A percentile compares a stretch with the other conserved stretches of the same genome.
phyloP scores from a whole-genome alignment of 768 basidiomycete genomes.

The Amanita jacksonii region DNA sequence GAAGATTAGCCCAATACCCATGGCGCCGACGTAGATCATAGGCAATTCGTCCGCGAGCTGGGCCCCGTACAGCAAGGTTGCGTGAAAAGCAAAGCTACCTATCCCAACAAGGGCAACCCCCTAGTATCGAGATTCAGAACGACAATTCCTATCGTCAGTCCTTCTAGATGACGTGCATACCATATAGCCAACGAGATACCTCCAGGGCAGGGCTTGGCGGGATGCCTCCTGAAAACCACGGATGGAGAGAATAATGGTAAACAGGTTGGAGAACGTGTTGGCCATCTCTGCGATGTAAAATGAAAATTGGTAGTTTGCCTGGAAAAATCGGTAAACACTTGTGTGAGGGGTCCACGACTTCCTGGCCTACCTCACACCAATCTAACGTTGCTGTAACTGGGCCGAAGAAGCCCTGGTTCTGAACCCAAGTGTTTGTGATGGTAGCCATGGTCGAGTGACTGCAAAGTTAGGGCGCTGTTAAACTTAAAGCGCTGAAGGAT shows the following conservation, averaged over 20 bases:
- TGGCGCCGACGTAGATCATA: conserved; percentile 67
- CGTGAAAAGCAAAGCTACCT: conserved; percentile 74
- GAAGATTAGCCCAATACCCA: conserved; percentile 50
- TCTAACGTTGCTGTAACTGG: conserved; percentile 62
- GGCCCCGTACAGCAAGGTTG: conserved; percentile 63
- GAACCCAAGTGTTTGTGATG: conserved; percentile 23
- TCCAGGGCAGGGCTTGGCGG: conserved; percentile 27
- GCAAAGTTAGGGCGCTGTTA: background rate
- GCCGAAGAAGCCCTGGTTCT: conserved; percentile 43
- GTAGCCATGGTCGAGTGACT: conserved; percentile 20
- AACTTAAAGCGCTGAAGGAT: no score
- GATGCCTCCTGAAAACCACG: conserved; percentile 32
- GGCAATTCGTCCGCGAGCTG: conserved; percentile 79
- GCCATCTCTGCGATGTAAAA: conserved; percentile 71
- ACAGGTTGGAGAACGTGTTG: conserved; percentile 66
- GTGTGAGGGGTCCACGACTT: background rate
- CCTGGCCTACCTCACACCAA: conserved; percentile 54
- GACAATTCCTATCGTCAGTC: no score
- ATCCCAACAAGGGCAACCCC: conserved; percentile 63
- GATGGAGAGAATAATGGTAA: conserved; percentile 44
- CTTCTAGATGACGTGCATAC: conserved; percentile 18
- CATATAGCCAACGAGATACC: conserved; percentile 32
- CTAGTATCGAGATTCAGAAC: conserved; percentile 20
- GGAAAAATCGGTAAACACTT: conserved; percentile 1
- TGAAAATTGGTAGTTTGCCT: conserved; percentile 69